Percentiles rank a stretch among this genome's conserved stretches.
Evolutionary conservation across 805 yeast species (phyloP).

Genomic region (Ogataea philodendri): DNA sequence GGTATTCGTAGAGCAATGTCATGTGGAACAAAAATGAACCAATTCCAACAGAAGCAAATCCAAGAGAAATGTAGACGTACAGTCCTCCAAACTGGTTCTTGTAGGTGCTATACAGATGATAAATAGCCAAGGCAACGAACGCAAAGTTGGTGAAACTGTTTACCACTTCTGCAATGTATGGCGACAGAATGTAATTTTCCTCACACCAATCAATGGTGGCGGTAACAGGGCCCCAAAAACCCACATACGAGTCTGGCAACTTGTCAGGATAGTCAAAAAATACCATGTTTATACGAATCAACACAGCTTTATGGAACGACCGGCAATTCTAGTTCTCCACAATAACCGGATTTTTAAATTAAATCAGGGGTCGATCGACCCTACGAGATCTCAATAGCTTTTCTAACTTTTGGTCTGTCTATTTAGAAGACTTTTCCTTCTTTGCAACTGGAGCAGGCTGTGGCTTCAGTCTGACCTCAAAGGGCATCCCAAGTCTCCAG

Average conservation of each 20-base stretch:
- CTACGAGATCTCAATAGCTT: too few relatives aligned
- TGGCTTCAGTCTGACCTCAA: conserved; percentile 39
- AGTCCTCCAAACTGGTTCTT: conserved; percentile 64
- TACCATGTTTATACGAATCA: conserved; percentile 10
- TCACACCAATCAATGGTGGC: conserved; percentile 99
- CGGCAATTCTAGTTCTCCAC: conserved; percentile 4
- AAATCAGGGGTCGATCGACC: conserved; percentile 11
- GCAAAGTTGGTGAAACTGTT: conserved; percentile 75
- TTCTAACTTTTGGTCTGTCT: not conserved
- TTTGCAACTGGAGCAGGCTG: not conserved
- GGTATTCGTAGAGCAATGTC: conserved; percentile 88
- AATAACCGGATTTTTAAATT: not conserved
- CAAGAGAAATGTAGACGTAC: conserved; percentile 68
- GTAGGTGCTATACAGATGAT: conserved; percentile 51
- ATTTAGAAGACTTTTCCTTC: conserved; percentile 1
- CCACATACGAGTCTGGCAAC: conserved; percentile 18
- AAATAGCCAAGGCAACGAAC: conserved; percentile 32
- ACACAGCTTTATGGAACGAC: not conserved
- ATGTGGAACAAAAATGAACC: conserved; percentile 97
- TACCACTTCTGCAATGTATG: conserved; percentile 84
- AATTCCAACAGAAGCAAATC: conserved; percentile 85
- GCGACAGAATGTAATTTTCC: conserved; percentile 86
- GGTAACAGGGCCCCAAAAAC: conserved; percentile 75
- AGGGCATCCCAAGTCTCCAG: conserved; percentile 56
- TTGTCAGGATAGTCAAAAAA: conserved; percentile 18